Base-by-base conservation (phyloP, 495 filamentous ascomycete species). In the Lophiostoma macrostomum region DNA sequence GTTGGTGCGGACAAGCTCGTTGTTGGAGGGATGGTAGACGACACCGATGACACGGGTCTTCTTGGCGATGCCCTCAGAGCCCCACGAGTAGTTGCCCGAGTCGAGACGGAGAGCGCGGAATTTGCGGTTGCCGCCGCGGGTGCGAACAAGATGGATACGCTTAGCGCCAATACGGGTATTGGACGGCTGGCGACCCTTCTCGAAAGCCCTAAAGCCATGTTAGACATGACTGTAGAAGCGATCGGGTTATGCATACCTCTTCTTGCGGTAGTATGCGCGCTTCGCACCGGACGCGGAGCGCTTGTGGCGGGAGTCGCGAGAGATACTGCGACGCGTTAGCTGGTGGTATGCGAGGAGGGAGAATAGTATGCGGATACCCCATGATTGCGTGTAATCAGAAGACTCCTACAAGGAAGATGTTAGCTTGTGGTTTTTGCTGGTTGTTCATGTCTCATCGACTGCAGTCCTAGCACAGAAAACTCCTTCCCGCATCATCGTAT, bases 1-100 rank as follows among this genome's bases (percentile, higher is more conserved):
- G 83, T 99, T 99, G 74, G 93, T 99, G 69, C 93, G 94, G 79
- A 99, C 89, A 67, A 99, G 81, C 76, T 99, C 93, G 86, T 99
- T 99, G 88, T 99, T 99, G 72, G 93, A 97, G 45, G 93, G 94
- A 76, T 99, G 93, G 85, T 85, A 99, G 68, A 84, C 86, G 76
- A 97, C 94, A 66, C 77, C 88, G 74, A 99, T 96, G 69, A 99
- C 89, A 81, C 93, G 94, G 75, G 86, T 86, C 83, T 99, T 99
- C 81, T 91, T 90, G 78, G 90, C 84, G 74, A 91, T 76, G 66
- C 90, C 89, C 83, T 99, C 93, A 64, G 90, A 95, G 65, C 87
- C 93, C 93, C 93, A 99, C 60, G 91, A 91, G 77, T 96, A 99
- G 82, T 99, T 99, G 72, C 93, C 93, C 60, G 91, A 87, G 74